These are phyloP conservation scores for Albophoma yamanashiensis DNA, from an alignment of 2,329 filamentous ascomycete species.

Conservation along the genomic window DNA sequence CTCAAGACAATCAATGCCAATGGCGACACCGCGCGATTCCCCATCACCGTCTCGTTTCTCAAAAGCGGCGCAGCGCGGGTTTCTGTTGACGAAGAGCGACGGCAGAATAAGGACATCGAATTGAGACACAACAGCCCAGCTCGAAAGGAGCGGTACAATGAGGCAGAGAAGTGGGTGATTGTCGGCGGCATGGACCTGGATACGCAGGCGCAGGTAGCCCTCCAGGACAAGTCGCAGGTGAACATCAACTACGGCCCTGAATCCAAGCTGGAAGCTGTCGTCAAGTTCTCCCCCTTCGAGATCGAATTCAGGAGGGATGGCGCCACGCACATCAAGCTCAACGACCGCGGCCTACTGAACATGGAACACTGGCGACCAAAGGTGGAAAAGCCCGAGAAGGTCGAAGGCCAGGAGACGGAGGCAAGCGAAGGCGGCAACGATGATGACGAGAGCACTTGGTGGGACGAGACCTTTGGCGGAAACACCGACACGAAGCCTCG, in stretches of 20 bases:
- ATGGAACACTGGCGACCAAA: slow-evolving; percentile 93
- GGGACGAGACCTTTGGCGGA: slow-evolving; percentile 93
- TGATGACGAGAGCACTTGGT: slow-evolving; percentile 86
- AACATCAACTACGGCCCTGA: slow-evolving; percentile 73
- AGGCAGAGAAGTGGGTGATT: slow-evolving; percentile 75
- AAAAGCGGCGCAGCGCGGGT: slow-evolving; percentile 83
- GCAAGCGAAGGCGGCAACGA: slow-evolving; percentile 33
- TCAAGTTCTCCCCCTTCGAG: slow-evolving; percentile 72
- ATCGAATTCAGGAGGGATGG: slow-evolving; percentile 83
- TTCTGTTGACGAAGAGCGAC: slow-evolving; percentile 82
- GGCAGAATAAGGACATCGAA: slow-evolving; percentile 80
- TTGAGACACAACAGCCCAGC: slow-evolving; percentile 74
- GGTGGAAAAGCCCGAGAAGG: slow-evolving; percentile 49
- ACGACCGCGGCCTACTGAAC: slow-evolving; percentile 82
- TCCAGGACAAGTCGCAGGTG: slow-evolving; percentile 54
- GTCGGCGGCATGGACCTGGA: slow-evolving; percentile 71
- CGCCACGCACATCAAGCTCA: slow-evolving; percentile 73
- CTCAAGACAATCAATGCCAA: slow-evolving; percentile 60
- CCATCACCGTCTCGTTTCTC: slow-evolving; percentile 78
- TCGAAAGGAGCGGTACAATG: slow-evolving; percentile 90
- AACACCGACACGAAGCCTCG: slow-evolving; percentile 93
- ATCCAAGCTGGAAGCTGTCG: slow-evolving; percentile 68
- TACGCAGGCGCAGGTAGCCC: slow-evolving; percentile 56
- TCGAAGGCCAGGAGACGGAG: slow-evolving; percentile 39
- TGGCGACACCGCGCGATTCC: slow-evolving; percentile 63